phyloP scores from a whole-genome alignment of 2,329 filamentous ascomycete genomes.

The Penicillium sp. region DNA sequence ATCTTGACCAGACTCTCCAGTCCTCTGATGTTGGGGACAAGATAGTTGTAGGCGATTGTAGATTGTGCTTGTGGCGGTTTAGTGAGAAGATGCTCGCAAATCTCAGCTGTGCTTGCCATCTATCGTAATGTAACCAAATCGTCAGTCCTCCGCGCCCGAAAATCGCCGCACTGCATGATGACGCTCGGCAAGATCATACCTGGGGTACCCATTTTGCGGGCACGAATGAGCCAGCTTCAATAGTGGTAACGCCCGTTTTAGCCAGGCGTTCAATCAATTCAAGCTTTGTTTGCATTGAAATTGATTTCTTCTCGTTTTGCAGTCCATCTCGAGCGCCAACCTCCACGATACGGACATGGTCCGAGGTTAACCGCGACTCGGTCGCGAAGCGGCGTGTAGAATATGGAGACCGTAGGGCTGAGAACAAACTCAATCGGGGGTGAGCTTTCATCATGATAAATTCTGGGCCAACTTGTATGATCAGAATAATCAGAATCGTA shows the following conservation, averaged over 20 bases:
- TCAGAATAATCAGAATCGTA: not conserved
- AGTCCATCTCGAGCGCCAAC: constrained; percentile 55
- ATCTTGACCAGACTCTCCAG: constrained; percentile 59
- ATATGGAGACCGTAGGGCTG: constrained; percentile 26
- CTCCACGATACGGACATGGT: constrained; percentile 55
- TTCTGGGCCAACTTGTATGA: not conserved
- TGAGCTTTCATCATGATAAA: constrained; percentile 26
- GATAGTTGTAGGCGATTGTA: constrained; percentile 64
- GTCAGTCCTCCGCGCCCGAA: not conserved
- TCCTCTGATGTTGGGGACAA: constrained; percentile 63
- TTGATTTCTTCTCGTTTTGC: constrained; percentile 54
- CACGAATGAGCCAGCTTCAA: constrained; percentile 56
- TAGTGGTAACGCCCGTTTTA: constrained; percentile 50
- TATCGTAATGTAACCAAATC: constrained; percentile 26
- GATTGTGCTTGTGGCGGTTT: constrained; percentile 51
- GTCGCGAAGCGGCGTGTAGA: constrained; percentile 37
- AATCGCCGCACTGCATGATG: not conserved
- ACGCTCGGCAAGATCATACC: constrained; percentile 33
- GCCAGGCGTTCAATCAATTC: constrained; percentile 50
- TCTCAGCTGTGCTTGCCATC: constrained; percentile 66
- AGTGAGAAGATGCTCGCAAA: constrained; percentile 56
- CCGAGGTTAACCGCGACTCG: constrained; percentile 45
- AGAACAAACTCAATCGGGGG: constrained; percentile 31
- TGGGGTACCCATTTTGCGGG: constrained; percentile 57
- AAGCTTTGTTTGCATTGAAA: constrained; percentile 51